Evolutionary conservation across 495 filamentous ascomycete species (phyloP).

Genomic region (Penicillium steckii): DNA sequence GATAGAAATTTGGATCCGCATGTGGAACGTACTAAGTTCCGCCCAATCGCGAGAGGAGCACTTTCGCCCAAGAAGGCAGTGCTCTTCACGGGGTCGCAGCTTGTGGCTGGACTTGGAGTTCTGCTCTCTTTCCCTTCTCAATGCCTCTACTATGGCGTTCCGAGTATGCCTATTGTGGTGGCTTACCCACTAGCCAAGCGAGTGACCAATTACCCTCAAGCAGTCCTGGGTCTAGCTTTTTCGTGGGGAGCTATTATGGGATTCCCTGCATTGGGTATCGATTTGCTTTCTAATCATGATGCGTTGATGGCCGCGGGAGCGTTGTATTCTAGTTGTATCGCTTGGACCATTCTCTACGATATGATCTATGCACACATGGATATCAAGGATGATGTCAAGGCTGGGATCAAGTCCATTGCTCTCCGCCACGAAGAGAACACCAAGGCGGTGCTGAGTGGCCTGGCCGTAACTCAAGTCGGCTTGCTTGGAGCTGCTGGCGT

Average conservation of each 20-base stretch:
- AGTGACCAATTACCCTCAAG: slow-evolving; percentile 91
- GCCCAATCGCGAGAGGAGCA: slow-evolving; percentile 86
- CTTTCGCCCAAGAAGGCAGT: slow-evolving; percentile 72
- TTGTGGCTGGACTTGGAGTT: slow-evolving; percentile 76
- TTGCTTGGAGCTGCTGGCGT: slow-evolving; percentile 75
- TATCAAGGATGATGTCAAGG: slow-evolving; percentile 88
- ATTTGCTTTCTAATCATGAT: slow-evolving; percentile 64
- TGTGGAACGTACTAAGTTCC: slow-evolving; percentile 81
- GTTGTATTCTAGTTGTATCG: slow-evolving; percentile 81
- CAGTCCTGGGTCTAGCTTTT: slow-evolving; percentile 88
- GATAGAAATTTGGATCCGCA: slow-evolving; percentile 90
- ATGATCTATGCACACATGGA: slow-evolving; percentile 99
- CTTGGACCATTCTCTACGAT: slow-evolving; percentile 96
- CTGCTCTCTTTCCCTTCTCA: slow-evolving; percentile 82
- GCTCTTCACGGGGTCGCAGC: slow-evolving; percentile 77
- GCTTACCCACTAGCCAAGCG: slow-evolving; percentile 91
- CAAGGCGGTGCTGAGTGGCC: slow-evolving; percentile 75
- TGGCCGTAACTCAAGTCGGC: slow-evolving; percentile 75
- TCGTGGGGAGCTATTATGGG: slow-evolving; percentile 98
- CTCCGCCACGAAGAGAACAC: slow-evolving; percentile 85
- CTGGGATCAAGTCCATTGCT: slow-evolving; percentile 94
- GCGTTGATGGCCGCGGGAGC: slow-evolving; percentile 66
- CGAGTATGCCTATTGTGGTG: slow-evolving; percentile 76
- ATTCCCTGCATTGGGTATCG: slow-evolving; percentile 86
- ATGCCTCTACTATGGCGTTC: slow-evolving; percentile 85